Percentiles rank a stretch among this genome's conserved stretches.
Conservation (phyloP, 1,284 basidiomycete genomes). For the Heterobasidion annosum region DNA sequence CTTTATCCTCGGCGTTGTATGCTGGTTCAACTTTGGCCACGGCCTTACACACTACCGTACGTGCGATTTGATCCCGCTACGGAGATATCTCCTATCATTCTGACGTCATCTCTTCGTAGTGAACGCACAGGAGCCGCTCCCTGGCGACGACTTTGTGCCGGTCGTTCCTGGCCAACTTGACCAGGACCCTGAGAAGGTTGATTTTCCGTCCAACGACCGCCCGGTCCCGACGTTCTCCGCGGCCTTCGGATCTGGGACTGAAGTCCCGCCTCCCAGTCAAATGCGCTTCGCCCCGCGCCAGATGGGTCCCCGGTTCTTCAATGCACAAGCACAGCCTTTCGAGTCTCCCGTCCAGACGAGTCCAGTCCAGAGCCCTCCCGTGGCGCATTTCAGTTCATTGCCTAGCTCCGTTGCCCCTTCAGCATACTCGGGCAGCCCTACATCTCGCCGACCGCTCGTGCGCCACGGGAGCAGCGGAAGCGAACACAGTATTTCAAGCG, state of each 20-base stretch:
- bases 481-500: slow-evolving; percentile 3
- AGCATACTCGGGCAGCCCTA: background rate
- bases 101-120: slow-evolving; percentile 28
- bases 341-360: slow-evolving; percentile 15
- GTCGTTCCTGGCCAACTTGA: slow-evolving; percentile 20
- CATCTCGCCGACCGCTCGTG: background rate
- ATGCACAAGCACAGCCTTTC: slow-evolving; percentile 30
- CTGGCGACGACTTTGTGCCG: slow-evolving; percentile 39
- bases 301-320: slow-evolving; percentile 41
- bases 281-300: slow-evolving; percentile 28
- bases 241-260: slow-evolving; percentile 32
- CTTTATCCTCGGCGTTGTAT: slow-evolving; percentile 53
- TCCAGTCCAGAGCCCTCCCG: slow-evolving; percentile 1
- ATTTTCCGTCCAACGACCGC: slow-evolving; percentile 47
- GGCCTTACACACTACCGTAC: slow-evolving; percentile 59
- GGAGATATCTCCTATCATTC: background rate
- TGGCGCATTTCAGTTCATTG: slow-evolving; percentile 2
- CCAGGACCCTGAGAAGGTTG: slow-evolving; percentile 50
- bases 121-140: slow-evolving; percentile 41
- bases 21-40: slow-evolving; percentile 67
- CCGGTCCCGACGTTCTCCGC: slow-evolving; percentile 47
- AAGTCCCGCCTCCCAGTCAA: slow-evolving; percentile 29
- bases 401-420: background rate
- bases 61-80: slow-evolving; percentile 18
- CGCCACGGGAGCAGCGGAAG: slow-evolving; percentile 12